phyloP scores from a whole-genome alignment of 345 rosid species.

The Citrus inodora region DNA sequence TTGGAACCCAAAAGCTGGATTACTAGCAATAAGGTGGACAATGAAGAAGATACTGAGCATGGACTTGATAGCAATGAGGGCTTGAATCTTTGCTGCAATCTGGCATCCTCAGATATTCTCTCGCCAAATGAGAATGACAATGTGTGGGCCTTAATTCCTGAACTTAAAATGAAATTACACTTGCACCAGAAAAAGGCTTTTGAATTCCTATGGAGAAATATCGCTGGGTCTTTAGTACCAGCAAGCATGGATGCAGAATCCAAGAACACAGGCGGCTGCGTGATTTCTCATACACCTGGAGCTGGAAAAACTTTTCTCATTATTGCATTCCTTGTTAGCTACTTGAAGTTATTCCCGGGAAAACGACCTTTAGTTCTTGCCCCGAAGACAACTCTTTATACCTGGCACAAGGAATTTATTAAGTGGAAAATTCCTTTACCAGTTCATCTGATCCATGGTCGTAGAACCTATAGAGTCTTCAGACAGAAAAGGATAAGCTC shows the following conservation, averaged over 20 bases:
- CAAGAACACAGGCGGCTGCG: slow-evolving; percentile 77
- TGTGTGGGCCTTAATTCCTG: slow-evolving; percentile 87
- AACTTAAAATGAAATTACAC: slow-evolving; percentile 60
- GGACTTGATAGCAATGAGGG: slow-evolving; percentile 26
- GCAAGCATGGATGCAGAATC: slow-evolving; percentile 48
- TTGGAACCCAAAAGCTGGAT: slow-evolving; percentile 38
- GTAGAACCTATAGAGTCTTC: slow-evolving; percentile 58
- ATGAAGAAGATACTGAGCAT: slow-evolving; percentile 33
- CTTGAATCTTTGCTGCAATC: slow-evolving; percentile 27
- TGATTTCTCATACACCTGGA: slow-evolving; percentile 89
- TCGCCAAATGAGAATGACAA: slow-evolving; percentile 48
- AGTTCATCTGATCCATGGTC: slow-evolving; percentile 84
- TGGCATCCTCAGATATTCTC: slow-evolving; percentile 21
- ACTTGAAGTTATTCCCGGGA: slow-evolving; percentile 79
- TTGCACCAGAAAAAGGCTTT: slow-evolving; percentile 80
- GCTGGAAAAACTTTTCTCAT: slow-evolving; percentile 92
- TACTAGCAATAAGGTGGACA: slow-evolving; percentile 28
- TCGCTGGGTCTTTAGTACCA: slow-evolving; percentile 74
- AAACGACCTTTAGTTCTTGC: slow-evolving; percentile 86
- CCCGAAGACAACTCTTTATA: slow-evolving; percentile 89
- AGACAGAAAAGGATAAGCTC: slow-evolving; percentile 32
- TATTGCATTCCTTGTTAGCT: slow-evolving; percentile 86
- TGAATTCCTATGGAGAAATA: slow-evolving; percentile 85
- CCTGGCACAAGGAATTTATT: slow-evolving; percentile 93
- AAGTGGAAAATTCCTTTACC: slow-evolving; percentile 89